Evolutionary conservation across 768 basidiomycete species (phyloP).

Genomic region (Suillus bovinus): DNA sequence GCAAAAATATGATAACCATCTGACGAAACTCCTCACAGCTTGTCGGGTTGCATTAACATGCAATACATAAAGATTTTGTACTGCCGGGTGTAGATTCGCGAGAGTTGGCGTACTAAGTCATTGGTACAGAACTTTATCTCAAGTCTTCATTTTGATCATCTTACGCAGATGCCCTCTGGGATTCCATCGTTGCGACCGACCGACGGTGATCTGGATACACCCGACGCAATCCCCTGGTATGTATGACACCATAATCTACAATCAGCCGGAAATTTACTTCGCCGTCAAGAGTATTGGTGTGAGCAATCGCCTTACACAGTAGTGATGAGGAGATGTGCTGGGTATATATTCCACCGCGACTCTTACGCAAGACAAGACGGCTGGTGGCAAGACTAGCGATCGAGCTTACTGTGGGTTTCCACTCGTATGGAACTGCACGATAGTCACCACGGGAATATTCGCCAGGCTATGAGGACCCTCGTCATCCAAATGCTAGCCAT

Average conservation of each 20-base stretch:
- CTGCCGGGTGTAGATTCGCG: constrained; percentile 18
- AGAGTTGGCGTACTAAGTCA: constrained; percentile 16
- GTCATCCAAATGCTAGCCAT: constrained; percentile 21
- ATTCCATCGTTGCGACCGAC: constrained; percentile 15
- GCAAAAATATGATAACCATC: background rate
- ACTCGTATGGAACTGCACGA: background rate
- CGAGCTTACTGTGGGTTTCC: constrained; percentile 19
- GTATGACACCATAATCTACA: background rate
- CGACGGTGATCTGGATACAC: constrained; percentile 14
- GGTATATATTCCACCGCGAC: too few species aligned
- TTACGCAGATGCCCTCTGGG: constrained; percentile 24
- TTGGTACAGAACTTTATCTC: constrained; percentile 17
- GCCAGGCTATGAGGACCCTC: constrained; percentile 26
- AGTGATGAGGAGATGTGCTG: too few species aligned
- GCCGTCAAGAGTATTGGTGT: constrained; percentile 26
- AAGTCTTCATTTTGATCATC: background rate
- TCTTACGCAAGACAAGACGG: too few species aligned
- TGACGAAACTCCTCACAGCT: background rate
- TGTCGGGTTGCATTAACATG: constrained; percentile 28
- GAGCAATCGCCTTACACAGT: too few species aligned
- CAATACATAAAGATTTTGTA: constrained; percentile 27
- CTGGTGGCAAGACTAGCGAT: too few species aligned
- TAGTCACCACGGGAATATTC: constrained; percentile 16
- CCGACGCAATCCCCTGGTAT: constrained; percentile 25
- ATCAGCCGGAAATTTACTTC: background rate